Conservation (phyloP, 1,284 basidiomycete species). For the Rugosomyces carneus region DNA sequence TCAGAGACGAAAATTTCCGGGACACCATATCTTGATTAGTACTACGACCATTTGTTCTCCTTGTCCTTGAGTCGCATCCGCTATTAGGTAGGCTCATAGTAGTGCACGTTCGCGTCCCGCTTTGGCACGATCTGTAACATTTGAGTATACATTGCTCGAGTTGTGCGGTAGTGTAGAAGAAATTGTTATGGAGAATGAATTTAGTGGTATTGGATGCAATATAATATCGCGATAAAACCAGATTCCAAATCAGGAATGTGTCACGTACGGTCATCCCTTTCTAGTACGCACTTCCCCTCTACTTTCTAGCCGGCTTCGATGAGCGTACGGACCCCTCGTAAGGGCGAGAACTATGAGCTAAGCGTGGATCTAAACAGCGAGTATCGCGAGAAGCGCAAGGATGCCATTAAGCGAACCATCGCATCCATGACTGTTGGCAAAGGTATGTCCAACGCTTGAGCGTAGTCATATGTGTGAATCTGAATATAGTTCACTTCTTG, state of each 20-base stretch:
- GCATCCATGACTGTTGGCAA: constrained; percentile 96
- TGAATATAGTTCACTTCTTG: background rate
- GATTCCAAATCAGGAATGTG: background rate
- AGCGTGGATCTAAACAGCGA: constrained; percentile 94
- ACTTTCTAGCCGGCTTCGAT: constrained; percentile 27
- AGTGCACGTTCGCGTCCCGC: no score
- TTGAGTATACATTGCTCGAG: no score
- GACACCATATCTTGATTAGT: no score
- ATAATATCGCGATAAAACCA: no score
- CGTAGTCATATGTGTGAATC: constrained; percentile 5
- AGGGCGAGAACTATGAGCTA: constrained; percentile 93
- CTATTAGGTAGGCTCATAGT: no score
- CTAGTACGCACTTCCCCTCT: background rate
- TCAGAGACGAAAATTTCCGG: no score
- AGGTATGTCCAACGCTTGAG: constrained; percentile 38
- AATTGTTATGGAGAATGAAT: no score
- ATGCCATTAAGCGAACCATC: constrained; percentile 97
- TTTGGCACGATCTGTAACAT: no score
- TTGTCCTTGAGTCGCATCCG: no score
- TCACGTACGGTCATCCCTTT: background rate
- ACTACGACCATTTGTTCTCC: no score
- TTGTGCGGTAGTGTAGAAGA: no score
- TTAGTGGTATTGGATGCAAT: no score
- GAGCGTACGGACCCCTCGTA: constrained; percentile 63
- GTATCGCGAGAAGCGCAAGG: constrained; percentile 92